These are phyloP conservation scores for Hypoxylon sp. DNA, from an alignment of 2,329 filamentous ascomycete species.

Conservation along the genomic window DNA sequence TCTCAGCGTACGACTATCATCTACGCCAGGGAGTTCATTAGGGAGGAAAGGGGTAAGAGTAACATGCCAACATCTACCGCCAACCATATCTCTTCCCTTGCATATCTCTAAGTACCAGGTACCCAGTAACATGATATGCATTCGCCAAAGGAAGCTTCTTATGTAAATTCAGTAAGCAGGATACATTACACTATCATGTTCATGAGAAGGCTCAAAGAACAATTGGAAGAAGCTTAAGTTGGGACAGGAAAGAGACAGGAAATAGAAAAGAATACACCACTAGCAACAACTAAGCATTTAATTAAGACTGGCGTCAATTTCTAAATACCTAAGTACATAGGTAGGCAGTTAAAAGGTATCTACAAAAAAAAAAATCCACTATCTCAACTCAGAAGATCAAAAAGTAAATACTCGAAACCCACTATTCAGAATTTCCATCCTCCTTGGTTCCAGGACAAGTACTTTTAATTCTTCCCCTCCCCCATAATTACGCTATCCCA, in stretches of 20 bases:
- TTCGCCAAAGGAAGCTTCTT: background rate
- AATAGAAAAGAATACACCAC: background rate
- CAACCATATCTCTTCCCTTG: background rate
- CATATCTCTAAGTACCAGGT: background rate
- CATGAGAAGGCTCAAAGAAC: background rate
- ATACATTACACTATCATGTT: background rate
- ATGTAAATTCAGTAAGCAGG: background rate
- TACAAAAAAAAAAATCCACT: conserved; percentile 5
- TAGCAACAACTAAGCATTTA: background rate
- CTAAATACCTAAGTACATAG: background rate
- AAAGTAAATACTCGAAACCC: conserved; percentile 3
- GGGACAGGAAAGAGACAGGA: background rate
- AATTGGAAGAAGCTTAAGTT: background rate
- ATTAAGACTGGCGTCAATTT: conserved; percentile 1
- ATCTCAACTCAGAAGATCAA: background rate
- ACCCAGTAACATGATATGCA: background rate
- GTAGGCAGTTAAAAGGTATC: conserved; percentile 1
- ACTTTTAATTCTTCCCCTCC: background rate
- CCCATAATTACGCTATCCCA: background rate
- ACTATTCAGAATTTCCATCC: background rate
- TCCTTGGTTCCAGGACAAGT: background rate
- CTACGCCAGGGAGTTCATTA: background rate
- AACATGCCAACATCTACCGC: background rate
- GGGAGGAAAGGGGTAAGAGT: background rate
- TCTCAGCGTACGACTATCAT: background rate